Evolutionary conservation across 2,329 filamentous ascomycete species (phyloP).

Genomic region (Cryphonectria japonica): DNA sequence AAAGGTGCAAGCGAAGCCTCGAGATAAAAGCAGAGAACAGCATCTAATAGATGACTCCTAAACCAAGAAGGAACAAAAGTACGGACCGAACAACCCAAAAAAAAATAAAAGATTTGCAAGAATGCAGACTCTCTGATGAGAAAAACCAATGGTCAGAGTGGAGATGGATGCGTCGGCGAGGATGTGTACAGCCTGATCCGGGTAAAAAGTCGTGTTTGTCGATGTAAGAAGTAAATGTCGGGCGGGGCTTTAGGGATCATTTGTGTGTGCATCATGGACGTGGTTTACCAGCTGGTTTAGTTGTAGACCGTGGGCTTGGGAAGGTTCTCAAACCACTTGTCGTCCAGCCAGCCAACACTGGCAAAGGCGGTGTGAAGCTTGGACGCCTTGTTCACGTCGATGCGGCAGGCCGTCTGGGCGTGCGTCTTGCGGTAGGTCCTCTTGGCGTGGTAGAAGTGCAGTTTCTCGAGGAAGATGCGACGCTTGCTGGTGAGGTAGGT

Average conservation of each 20-base stretch:
- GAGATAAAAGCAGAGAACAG: neutral
- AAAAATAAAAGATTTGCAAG: constrained; percentile 7
- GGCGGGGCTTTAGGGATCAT: constrained; percentile 34
- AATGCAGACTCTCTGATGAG: constrained; percentile 17
- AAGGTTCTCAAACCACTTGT: constrained; percentile 45
- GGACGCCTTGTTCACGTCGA: constrained; percentile 96
- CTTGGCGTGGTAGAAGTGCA: constrained; percentile 66
- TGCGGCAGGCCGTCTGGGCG: constrained; percentile 95
- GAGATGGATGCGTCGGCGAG: constrained; percentile 27
- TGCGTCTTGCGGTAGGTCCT: constrained; percentile 82
- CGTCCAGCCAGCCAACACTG: constrained; percentile 79
- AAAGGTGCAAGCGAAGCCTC: neutral
- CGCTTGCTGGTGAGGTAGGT: constrained; percentile 93
- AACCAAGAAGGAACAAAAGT: neutral
- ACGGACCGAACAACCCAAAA: neutral
- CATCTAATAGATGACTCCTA: neutral
- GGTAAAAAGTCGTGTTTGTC: neutral
- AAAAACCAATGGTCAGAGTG: constrained; percentile 28
- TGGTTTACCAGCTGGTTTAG: neutral
- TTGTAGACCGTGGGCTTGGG: constrained; percentile 4
- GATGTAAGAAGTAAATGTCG: constrained; percentile 8
- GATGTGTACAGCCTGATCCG: constrained; percentile 3
- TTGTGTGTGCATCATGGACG: constrained; percentile 7
- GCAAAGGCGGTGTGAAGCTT: constrained; percentile 91
- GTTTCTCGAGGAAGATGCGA: constrained; percentile 80